Evolutionary conservation across 2,329 filamentous ascomycete species (phyloP), one percentile per base, ranked within the genome.

Genomic region (Peltaster fructicola): DNA sequence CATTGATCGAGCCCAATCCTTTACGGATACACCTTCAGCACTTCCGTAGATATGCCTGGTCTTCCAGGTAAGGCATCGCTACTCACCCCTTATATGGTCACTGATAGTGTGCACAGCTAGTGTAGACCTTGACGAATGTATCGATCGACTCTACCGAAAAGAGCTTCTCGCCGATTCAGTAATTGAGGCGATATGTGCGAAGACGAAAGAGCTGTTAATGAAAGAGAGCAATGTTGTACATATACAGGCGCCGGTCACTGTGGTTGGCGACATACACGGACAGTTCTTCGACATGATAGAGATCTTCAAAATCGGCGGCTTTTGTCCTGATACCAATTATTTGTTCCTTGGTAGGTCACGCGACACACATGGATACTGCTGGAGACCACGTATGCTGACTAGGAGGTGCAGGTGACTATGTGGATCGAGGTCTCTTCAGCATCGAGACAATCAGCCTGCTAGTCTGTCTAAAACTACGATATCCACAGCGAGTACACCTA

Each of bases 181-280:
- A 38, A 85, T 98, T 54, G 88, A 98, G 59, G 88, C 88, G 45
- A 85, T 98, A 70, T 98, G 88, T 60, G 84, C 88, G 53, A 98
- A 98, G 54, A 88, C 90, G 12, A 98, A 98, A 51, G 88, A 98
- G 61, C 65, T 98, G 41, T 67, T 98, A 40, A 98, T 98, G 88
- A 85, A 90, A 50, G 88, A 98, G 69, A 95, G 85, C 67, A 98
- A 98, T 56, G 88, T 98, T 34, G 88, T 98, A 32, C 88, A 98
- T 52, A 90, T 98, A 34, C 72, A 73, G 41, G 84, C 88, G 15
- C 88, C 88, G 2, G 81, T 98, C 30, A 98, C 88, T 9, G 88
- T 98, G 7, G 88, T 98, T 18, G 88, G 88, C 38, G 88, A 98
- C 51, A 98, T 98, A 39, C 88, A 98, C 53, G 88, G 88, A 30